Percentiles rank a stretch among this genome's conserved stretches.
Conservation (phyloP, 2,329 filamentous ascomycete genomes). For the Macrophomina phaseolina region DNA sequence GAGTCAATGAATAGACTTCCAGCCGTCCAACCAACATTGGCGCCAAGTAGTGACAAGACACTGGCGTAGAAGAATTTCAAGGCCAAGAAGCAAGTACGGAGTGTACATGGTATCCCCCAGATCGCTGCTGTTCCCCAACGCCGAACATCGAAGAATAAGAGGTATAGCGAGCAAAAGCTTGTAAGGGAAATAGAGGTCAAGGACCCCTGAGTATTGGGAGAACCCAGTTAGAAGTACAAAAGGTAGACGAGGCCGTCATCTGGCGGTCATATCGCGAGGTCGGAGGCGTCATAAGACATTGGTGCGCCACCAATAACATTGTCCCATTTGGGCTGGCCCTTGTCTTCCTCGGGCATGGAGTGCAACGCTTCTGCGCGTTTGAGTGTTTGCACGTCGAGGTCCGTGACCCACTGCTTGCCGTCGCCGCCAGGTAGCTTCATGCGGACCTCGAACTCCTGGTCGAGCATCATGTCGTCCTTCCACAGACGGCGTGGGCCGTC, state of each 20-base stretch:
- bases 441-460: conserved; percentile 91
- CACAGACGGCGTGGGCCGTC: conserved; percentile 85
- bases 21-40: conserved; percentile 21
- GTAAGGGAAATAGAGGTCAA: neutral
- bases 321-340: conserved; percentile 80
- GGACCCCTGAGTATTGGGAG: neutral
- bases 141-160: neutral
- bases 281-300: conserved; percentile 12
- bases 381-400: conserved; percentile 89
- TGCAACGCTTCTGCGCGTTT: conserved; percentile 86
- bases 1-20: neutral
- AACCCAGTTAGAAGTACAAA: conserved; percentile 13
- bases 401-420: conserved; percentile 76
- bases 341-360: conserved; percentile 81
- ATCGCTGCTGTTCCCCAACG: conserved; percentile 22
- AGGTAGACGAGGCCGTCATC: neutral
- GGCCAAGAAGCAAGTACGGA: conserved; percentile 17
- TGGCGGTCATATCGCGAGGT: conserved; percentile 16
- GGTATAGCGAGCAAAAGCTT: conserved; percentile 10
- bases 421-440: conserved; percentile 69
- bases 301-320: conserved; percentile 55
- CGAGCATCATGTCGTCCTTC: conserved; percentile 99
- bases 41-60: conserved; percentile 2
- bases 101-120: conserved; percentile 21
- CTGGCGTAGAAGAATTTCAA: neutral